These are phyloP conservation scores for Fistulinella prunicolor DNA, from an alignment of 768 basidiomycete genomes.

Conservation along the genomic window DNA sequence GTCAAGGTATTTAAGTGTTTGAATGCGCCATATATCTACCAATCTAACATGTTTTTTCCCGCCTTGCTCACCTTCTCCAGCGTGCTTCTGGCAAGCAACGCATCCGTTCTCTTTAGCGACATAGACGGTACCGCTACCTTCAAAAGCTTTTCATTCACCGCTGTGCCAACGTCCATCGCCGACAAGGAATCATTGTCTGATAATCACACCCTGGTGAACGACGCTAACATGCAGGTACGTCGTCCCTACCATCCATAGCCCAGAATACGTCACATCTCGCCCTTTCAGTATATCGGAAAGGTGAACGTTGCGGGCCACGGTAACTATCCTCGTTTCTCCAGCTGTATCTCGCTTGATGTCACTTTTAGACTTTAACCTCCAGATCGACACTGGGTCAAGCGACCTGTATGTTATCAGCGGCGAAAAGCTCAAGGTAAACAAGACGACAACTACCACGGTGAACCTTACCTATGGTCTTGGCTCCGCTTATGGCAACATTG, in stretches of 20 bases:
- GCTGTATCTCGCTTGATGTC: neutral
- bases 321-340: slow-evolving; percentile 1
- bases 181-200: slow-evolving; percentile 22
- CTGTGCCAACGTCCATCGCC: slow-evolving; percentile 11
- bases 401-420: slow-evolving; percentile 25
- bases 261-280: neutral
- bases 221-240: slow-evolving; percentile 28
- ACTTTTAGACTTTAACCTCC: slow-evolving; percentile 26
- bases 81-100: slow-evolving; percentile 35
- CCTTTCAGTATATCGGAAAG: slow-evolving; percentile 26
- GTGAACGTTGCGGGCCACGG: slow-evolving; percentile 31
- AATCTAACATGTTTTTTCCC: slow-evolving; percentile 13
- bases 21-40: neutral
- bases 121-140: slow-evolving; percentile 1
- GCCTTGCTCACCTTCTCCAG: slow-evolving; percentile 11
- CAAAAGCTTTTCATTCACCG: slow-evolving; percentile 22
- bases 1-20: neutral
- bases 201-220: slow-evolving; percentile 24
- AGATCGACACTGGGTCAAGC: slow-evolving; percentile 30
- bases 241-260: neutral
- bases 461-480: slow-evolving; percentile 40
- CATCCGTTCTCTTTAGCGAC: slow-evolving; percentile 14
- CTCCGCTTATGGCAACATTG: slow-evolving; percentile 35
- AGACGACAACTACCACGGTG: slow-evolving; percentile 29
- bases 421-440: slow-evolving; percentile 26